Conservation (phyloP, 2,329 filamentous ascomycete species). For the Talaromyces albobiverticillius region DNA sequence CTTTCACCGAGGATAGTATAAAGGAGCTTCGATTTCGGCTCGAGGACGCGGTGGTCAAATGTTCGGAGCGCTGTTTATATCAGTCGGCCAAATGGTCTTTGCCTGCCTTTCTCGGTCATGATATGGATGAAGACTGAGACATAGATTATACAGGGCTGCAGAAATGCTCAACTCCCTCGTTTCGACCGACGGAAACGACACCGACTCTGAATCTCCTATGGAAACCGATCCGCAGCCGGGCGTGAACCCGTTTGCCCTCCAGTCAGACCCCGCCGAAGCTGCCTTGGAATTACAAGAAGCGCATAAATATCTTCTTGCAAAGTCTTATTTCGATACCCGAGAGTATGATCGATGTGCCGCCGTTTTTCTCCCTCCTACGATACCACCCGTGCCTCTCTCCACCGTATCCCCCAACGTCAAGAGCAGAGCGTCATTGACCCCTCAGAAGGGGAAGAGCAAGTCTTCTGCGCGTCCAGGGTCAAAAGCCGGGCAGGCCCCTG, state of each 20-base stretch:
- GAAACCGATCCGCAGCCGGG: constrained; percentile 49
- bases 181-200: constrained; percentile 54
- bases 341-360: constrained; percentile 93
- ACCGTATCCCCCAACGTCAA: constrained; percentile 35
- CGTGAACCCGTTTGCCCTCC: constrained; percentile 51
- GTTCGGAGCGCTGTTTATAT: constrained; percentile 91
- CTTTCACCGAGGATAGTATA: constrained; percentile 36
- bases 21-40: constrained; percentile 68
- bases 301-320: constrained; percentile 82
- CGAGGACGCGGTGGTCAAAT: constrained; percentile 83
- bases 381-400: constrained; percentile 63
- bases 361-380: constrained; percentile 78
- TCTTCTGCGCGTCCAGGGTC: constrained; percentile 28
- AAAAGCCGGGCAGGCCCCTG: constrained; percentile 28
- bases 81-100: constrained; percentile 90
- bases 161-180: constrained; percentile 86
- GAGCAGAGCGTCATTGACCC: constrained; percentile 37
- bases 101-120: not conserved
- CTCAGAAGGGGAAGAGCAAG: constrained; percentile 63
- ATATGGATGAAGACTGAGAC: not conserved
- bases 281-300: constrained; percentile 74
- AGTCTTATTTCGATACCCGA: constrained; percentile 90
- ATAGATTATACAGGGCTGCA: constrained; percentile 66
- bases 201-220: constrained; percentile 59
- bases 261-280: constrained; percentile 69